Evolutionary conservation across 1,284 basidiomycete species (phyloP), one percentile per base, ranked within the genome.

Genomic region (Rhodotorula sp.): DNA sequence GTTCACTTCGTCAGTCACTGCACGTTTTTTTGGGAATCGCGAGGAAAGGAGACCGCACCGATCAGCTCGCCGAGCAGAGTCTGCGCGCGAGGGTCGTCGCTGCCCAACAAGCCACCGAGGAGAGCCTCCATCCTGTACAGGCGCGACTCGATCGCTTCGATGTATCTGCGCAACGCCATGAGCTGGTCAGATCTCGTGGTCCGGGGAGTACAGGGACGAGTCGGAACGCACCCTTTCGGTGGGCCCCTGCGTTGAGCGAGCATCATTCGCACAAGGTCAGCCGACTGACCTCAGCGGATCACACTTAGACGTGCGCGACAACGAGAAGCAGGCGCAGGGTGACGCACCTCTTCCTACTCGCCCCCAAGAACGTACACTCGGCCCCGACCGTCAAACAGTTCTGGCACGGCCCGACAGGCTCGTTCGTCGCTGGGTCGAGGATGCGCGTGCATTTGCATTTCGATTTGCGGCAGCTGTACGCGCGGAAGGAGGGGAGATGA

Each of bases 81-180:
- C 71, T 85, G 83, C 8, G 89, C 87, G 20, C 89, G 84, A 11
- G 83, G 81, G 75, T 92, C 90, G 59, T 84, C 84, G 51, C 86
- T 85, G 59, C 87, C 83, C 54, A 92, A 82, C 62, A 92, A 82
- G 4, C 77, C 78, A 59, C 90, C 90, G 29, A 93, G 82, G 54
- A 93, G 83, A 0, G 91, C 90, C 79, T 93, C 91, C 52, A 90
- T 90, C 77, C 92, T 90, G 76, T 93, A 91, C 17, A 93, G 82
- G 19, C 91, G 86, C 19, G 89, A 89, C 79, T 93, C 91, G 76
- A 93, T 91, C 34, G 90, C 90, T 78, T 93, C 90, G 78, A 93
- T 92, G 82, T 93, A 93, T 4, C 91, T 91, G 77, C 91, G 91
- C n/a, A n/a, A 7, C 24, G 20, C 11, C n/a, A 17, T 89, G 89